Evolutionary conservation across 805 yeast genomes (phyloP).

Genomic region (Priceomyces medius): DNA sequence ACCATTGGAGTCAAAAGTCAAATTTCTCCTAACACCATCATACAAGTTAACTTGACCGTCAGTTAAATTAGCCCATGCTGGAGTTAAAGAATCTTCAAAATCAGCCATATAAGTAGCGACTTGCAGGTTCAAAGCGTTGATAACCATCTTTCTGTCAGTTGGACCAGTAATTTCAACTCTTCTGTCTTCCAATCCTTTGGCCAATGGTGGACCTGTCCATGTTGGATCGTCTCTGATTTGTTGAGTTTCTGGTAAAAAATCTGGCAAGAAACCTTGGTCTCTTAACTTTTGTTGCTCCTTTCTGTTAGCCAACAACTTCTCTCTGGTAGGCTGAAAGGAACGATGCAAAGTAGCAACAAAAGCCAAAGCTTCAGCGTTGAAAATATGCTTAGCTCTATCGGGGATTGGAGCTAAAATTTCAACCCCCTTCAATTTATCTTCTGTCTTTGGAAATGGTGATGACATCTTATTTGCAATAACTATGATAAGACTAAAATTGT

Average conservation of each 20-base stretch:
- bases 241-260: conserved; percentile 67
- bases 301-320: conserved; percentile 59
- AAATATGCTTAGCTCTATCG: conserved; percentile 50
- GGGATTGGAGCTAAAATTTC: conserved; percentile 54
- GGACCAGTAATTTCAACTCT: conserved; percentile 86
- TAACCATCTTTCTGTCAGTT: conserved; percentile 79
- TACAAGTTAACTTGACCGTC: conserved; percentile 79
- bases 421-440: conserved; percentile 50
- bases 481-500: neutral
- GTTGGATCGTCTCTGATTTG: conserved; percentile 67
- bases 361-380: conserved; percentile 61
- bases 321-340: conserved; percentile 63
- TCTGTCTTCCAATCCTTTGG: conserved; percentile 71
- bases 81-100: conserved; percentile 81
- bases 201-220: conserved; percentile 75
- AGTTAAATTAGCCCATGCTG: conserved; percentile 77
- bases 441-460: conserved; percentile 45
- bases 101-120: conserved; percentile 86
- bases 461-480: conserved; percentile 22
- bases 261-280: conserved; percentile 61
- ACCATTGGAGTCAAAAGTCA: conserved; percentile 41
- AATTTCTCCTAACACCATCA: conserved; percentile 71
- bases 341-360: conserved; percentile 73
- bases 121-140: conserved; percentile 74
- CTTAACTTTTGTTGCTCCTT: conserved; percentile 57